Base-by-base conservation (phyloP, 148 eudicot species). In the Camellia granthamiana region DNA sequence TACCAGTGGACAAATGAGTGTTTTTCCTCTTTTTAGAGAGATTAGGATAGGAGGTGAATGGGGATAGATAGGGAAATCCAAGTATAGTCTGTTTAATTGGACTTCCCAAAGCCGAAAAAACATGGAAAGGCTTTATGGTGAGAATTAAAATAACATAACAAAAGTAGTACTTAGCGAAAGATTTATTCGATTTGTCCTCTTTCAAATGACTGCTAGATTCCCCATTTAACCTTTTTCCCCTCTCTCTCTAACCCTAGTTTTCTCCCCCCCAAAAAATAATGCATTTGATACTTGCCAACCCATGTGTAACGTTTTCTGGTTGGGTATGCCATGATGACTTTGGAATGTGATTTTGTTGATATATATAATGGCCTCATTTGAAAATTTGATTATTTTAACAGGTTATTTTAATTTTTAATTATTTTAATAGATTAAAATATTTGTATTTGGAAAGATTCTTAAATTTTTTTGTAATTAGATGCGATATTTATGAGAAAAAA, bases 171-270 rank as follows among this genome's bases (percentile, higher is more conserved):
- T 58, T 56, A 74, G 77, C 38, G 77, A 55, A 74, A 7, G 46
- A 38, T 61, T 75, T 83, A 67, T 60, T 83, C 62, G 60, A 59
- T 70, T 80, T 79, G 85, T 83, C 85, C 74, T 69, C 77, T 75
- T 83, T 83, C 85, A 83, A 80, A 75, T 69, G 21, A 76, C 67
- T 79, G 18, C 19, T 42, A 63, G 85, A 83, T 77, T 80, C 85
- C 61, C 70, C 62, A 77, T 74, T 8, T 0, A 0, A 3, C 46
- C 0, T 10, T 3, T 15, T 7, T 8, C 4, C 51, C 6, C 49
- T 23, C 18, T 46, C 43, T 76, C 55, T 43, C n/a, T 9, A 7
- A 2, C n/a, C 10, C 7, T 13, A 6, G 0, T 54, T 11, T 18
- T n/a, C 7, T 72, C 10, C 0, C 4, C 52, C 15, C 52, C 0